phyloP scores from a whole-genome alignment of 495 filamentous ascomycete genomes.

The Penicillium coffeae region DNA sequence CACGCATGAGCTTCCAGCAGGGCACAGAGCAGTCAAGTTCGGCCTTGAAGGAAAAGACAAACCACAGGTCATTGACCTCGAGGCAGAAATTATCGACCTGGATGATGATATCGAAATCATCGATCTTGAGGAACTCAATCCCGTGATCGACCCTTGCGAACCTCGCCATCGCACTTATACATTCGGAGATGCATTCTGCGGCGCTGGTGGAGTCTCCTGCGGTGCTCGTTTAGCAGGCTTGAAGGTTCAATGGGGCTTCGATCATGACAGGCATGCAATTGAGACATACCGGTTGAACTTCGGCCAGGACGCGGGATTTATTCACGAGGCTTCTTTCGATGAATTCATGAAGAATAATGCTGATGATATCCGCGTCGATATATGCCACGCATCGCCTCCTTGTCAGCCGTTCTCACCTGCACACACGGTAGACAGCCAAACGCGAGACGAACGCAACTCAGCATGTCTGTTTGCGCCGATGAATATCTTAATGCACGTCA shows the following conservation, averaged over 20 bases:
- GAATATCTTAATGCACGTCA: slow-evolving; percentile 53
- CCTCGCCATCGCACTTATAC: slow-evolving; percentile 44
- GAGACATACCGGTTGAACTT: slow-evolving; percentile 61
- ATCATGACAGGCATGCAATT: slow-evolving; percentile 53
- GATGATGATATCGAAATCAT: slow-evolving; percentile 4
- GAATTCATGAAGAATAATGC: slow-evolving; percentile 26
- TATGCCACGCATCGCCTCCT: slow-evolving; percentile 78
- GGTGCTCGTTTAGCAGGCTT: slow-evolving; percentile 64
- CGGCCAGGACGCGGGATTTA: slow-evolving; percentile 34
- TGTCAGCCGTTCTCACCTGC: slow-evolving; percentile 81
- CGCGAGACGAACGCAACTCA: slow-evolving; percentile 70
- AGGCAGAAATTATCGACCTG: too few relatives aligned
- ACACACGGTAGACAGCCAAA: slow-evolving; percentile 56
- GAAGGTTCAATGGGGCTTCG: slow-evolving; percentile 57
- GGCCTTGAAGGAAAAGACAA: too few relatives aligned
- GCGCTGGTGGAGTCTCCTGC: slow-evolving; percentile 69
- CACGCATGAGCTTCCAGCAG: not conserved
- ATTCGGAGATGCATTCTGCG: slow-evolving; percentile 70
- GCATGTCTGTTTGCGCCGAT: slow-evolving; percentile 64
- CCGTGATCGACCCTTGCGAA: slow-evolving; percentile 13
- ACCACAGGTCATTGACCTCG: slow-evolving; percentile 12
- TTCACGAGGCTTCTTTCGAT: slow-evolving; percentile 22
- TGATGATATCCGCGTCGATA: slow-evolving; percentile 51
- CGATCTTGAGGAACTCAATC: not conserved
- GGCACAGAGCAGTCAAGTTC: too few relatives aligned